Base-by-base conservation (phyloP, 2,329 filamentous ascomycete genomes). In the Talaromyces marneffei region DNA sequence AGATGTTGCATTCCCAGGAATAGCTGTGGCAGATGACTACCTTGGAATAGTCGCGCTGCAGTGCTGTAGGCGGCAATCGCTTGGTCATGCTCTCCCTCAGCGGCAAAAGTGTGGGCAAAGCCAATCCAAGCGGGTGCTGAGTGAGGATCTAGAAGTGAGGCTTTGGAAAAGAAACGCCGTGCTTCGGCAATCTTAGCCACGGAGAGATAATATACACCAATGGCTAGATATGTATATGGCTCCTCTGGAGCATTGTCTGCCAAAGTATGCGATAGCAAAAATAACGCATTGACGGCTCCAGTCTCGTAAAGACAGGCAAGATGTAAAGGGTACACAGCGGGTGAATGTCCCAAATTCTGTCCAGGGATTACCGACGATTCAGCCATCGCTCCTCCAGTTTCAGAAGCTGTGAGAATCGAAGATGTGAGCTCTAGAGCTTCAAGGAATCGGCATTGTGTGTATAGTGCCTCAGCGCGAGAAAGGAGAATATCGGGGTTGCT, bases 1-100 rank as follows among this genome's bases (percentile, higher is more conserved):
- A 97, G 87, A 75, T 99, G 95, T 74, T 99, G 95, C 94, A 99
- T 99, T 6, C 95, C 94, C 27, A 99, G 79, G 73, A 97, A 99
- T 2, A 99, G 85, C 70, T 96, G 93, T 0, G 94, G 94, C 1
- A 99, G 82, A 73, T 99, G 95, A 0, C 93, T 97, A 40, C 94
- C 94, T 80, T 97, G 96, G 76, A 99, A 99, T 0, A 99, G 79
- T 40, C 94, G 85, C 1, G 93, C 93, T 0, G 94, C 94, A 0
- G 94, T 99, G 31, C 91, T 96, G 77, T 99, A 99, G 0, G 95
- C 94, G 8, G 92, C 95, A 65, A 99, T 97, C 53, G 94, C 94
- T 77, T 99, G 94, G 73, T 99, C 94, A 74, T 97, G 92, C 75
- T 99, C 94, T 57, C 94, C 94, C 74, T 99, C 94, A 10, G 92